A percentile compares a stretch with the other conserved stretches of the same genome.
Evolutionary conservation across 345 rosid genomes (phyloP).

Genomic region (Boechera divaricarpa): DNA sequence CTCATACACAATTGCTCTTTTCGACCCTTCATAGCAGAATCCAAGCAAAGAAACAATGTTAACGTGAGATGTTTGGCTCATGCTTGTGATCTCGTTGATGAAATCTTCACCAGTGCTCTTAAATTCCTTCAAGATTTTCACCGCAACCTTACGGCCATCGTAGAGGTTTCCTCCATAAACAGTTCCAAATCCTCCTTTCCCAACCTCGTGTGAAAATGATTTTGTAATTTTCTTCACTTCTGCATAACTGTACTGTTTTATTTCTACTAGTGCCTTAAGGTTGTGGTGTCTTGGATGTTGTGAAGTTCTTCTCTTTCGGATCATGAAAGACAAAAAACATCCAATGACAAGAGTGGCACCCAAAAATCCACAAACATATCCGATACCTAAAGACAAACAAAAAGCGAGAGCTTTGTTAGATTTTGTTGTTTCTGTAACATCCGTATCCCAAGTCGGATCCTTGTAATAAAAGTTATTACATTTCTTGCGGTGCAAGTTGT

Average conservation of each 20-base stretch:
- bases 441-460: too few species aligned
- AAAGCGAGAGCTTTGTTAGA: background rate
- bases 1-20: slow-evolving; percentile 48
- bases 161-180: slow-evolving; percentile 30
- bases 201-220: slow-evolving; percentile 38
- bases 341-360: slow-evolving; percentile 34
- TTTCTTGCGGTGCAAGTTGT: too few species aligned
- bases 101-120: slow-evolving; percentile 47
- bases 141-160: slow-evolving; percentile 45
- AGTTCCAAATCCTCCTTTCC: slow-evolving; percentile 48
- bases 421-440: background rate
- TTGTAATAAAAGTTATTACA: too few species aligned
- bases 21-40: slow-evolving; percentile 45
- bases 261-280: background rate
- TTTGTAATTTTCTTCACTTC: slow-evolving; percentile 44
- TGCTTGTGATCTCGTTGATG: slow-evolving; percentile 53
- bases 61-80: slow-evolving; percentile 54
- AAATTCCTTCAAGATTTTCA: slow-evolving; percentile 36
- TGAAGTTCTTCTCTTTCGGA: slow-evolving; percentile 38
- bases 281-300: too few species aligned
- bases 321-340: slow-evolving; percentile 22
- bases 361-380: slow-evolving; percentile 46
- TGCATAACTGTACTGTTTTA: slow-evolving; percentile 36
- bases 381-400: slow-evolving; percentile 45
- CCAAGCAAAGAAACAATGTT: slow-evolving; percentile 50